A percentile compares a stretch with the other conserved stretches of the same genome.
These are phyloP conservation scores for Fomitopsis pulvina DNA, from an alignment of 768 basidiomycete genomes.

Conservation along the genomic window DNA sequence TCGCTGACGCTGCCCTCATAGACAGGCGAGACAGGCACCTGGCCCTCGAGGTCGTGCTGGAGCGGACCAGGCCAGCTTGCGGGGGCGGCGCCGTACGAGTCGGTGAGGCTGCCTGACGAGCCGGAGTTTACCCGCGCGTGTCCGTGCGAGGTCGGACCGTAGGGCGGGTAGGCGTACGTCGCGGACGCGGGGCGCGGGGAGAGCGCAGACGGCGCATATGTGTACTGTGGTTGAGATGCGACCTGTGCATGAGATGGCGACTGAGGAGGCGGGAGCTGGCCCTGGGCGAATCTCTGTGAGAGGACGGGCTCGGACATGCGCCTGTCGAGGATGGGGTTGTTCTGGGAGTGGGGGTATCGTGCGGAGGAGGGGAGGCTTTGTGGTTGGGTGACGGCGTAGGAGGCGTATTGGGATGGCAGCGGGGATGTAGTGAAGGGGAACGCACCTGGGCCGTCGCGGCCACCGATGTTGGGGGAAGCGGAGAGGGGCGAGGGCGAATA, in stretches of 20 bases:
- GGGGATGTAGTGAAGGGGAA: slow-evolving; percentile 11
- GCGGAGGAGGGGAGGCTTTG: slow-evolving; percentile 1
- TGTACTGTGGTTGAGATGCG: slow-evolving; percentile 3
- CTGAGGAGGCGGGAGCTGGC: neutral
- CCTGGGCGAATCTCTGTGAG: slow-evolving; percentile 7
- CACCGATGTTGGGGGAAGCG: slow-evolving; percentile 9
- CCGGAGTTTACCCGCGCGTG: slow-evolving; percentile 10
- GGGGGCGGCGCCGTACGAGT: slow-evolving; percentile 7
- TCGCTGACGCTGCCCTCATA: slow-evolving; percentile 15
- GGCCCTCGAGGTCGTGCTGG: slow-evolving; percentile 13
- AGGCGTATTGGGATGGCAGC: slow-evolving; percentile 16
- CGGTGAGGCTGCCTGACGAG: slow-evolving; percentile 8
- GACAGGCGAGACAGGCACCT: slow-evolving; percentile 14
- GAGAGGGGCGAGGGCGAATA: slow-evolving; percentile 15
- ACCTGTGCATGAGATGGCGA: slow-evolving; percentile 10
- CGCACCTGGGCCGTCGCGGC: slow-evolving; percentile 5
- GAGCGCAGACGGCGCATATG: slow-evolving; percentile 9
- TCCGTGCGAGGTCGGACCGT: slow-evolving; percentile 5
- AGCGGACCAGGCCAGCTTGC: slow-evolving; percentile 3
- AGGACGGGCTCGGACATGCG: slow-evolving; percentile 64
- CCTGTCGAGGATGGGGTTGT: slow-evolving; percentile 40
- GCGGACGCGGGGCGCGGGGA: slow-evolving; percentile 13
- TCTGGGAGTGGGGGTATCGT: slow-evolving; percentile 5
- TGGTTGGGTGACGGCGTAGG: slow-evolving; percentile 5
- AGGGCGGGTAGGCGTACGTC: slow-evolving; percentile 9